Percentiles rank a stretch among this genome's conserved stretches.
Evolutionary conservation across 1,139 yeast species (phyloP).

Genomic region (Protomyces lactucae-debilis): DNA sequence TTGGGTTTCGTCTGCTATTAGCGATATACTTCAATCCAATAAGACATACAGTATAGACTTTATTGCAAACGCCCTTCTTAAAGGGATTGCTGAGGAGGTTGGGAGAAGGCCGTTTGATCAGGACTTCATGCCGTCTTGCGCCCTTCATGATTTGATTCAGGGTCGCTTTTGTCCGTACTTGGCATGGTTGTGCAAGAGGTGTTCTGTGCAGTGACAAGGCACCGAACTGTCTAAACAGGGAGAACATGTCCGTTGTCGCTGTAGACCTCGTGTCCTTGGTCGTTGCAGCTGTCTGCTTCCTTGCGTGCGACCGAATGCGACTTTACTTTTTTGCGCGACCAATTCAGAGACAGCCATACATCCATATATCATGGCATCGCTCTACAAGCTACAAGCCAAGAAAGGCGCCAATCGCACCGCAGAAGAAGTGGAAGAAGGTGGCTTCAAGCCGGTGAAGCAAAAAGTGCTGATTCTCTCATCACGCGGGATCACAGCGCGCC

Average conservation of each 20-base stretch:
- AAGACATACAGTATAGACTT: slow-evolving; percentile 26
- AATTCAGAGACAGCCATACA: too few species aligned
- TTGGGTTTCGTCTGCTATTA: slow-evolving; percentile 58
- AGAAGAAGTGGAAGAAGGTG: slow-evolving; percentile 38
- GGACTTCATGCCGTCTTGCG: slow-evolving; percentile 28
- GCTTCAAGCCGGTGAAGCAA: slow-evolving; percentile 54
- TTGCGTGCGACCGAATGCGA: neutral
- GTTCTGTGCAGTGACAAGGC: neutral
- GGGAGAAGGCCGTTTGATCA: slow-evolving; percentile 21
- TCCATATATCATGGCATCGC: slow-evolving; percentile 4
- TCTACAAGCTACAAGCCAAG: slow-evolving; percentile 23
- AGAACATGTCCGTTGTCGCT: neutral
- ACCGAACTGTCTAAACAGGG: neutral
- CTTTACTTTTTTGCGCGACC: neutral
- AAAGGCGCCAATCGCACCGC: slow-evolving; percentile 16
- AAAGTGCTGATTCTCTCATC: slow-evolving; percentile 83
- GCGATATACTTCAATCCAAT: neutral
- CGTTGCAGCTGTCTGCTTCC: neutral
- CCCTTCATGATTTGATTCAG: slow-evolving; percentile 34
- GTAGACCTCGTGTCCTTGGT: neutral
- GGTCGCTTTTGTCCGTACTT: slow-evolving; percentile 29
- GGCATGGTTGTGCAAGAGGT: neutral
- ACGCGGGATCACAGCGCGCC: slow-evolving; percentile 78
- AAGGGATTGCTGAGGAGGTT: slow-evolving; percentile 28
- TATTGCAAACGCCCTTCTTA: slow-evolving; percentile 29